Conservation (phyloP, 371 early-diverging fungal genomes). For the Mucor irregularis region DNA sequence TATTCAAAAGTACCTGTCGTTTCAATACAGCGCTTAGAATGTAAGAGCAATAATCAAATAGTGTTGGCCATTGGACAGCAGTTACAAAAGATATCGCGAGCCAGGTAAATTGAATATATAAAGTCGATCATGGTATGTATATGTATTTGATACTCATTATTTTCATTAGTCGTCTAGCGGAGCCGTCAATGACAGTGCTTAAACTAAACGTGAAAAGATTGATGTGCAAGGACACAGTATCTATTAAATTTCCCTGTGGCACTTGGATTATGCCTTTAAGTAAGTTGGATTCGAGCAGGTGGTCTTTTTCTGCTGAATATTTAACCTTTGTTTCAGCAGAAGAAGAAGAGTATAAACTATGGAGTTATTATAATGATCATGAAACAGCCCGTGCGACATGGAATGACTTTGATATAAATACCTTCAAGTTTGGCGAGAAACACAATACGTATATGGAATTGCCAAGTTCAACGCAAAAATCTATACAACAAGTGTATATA, state of each 20-base stretch:
- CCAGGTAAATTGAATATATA: neutral
- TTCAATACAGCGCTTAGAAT: neutral
- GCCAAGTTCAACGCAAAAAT: neutral
- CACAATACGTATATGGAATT: neutral
- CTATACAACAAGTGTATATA: neutral
- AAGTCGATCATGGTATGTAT: neutral
- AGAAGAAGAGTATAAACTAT: neutral
- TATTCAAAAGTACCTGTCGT: constrained; percentile 13
- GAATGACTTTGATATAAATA: too few species aligned
- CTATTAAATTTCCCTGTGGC: neutral
- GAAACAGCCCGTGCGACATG: too few species aligned
- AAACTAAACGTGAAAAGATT: constrained; percentile 7
- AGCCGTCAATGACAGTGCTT: constrained; percentile 4
- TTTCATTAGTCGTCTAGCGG: neutral
- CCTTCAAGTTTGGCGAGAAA: neutral
- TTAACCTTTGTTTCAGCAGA: too few species aligned
- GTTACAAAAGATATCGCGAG: neutral
- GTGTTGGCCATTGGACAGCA: constrained; percentile 8
- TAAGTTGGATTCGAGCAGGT: too few species aligned
- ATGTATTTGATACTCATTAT: neutral
- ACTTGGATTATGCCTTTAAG: neutral
- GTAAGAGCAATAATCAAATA: neutral
- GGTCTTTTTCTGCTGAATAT: too few species aligned
- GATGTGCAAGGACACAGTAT: neutral
- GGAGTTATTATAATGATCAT: neutral